Evolutionary conservation across 129 eudicot genomes (phyloP).

Genomic region (Dittrichia graveolens): DNA sequence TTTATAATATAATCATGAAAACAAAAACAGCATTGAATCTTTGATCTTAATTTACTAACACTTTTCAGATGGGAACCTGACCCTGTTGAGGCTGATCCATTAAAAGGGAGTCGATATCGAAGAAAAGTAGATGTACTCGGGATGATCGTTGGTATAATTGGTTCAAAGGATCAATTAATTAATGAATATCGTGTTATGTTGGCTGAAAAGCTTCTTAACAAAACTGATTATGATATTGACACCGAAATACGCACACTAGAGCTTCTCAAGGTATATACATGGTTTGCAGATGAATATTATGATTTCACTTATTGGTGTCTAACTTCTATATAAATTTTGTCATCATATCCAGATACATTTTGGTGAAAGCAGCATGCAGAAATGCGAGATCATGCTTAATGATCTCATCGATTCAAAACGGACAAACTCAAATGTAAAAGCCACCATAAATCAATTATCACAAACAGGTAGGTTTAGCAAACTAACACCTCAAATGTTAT

Average conservation of each 20-base stretch:
- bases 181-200: conserved; percentile 97
- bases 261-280: conserved; percentile 73
- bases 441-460: conserved; percentile 64
- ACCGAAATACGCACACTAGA: conserved; percentile 92
- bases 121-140: conserved; percentile 94
- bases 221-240: conserved; percentile 95
- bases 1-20: not conserved
- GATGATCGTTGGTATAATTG: conserved; percentile 93
- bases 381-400: conserved; percentile 98
- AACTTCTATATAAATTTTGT: conserved; percentile 1
- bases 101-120: conserved; percentile 69
- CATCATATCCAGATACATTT: conserved; percentile 75
- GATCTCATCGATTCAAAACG: conserved; percentile 94
- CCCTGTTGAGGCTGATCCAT: conserved; percentile 93
- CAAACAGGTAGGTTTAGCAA: conserved; percentile 51
- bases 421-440: conserved; percentile 82
- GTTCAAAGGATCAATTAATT: conserved; percentile 93
- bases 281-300: conserved; percentile 18
- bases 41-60: conserved; percentile 21
- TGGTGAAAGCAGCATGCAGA: conserved; percentile 99
- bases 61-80: conserved; percentile 95
- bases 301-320: not conserved
- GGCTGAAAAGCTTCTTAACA: conserved; percentile 95
- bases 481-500: not conserved
- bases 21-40: not conserved